Conservation (phyloP, 2,329 filamentous ascomycete species). For the Fusarium penzigii region DNA sequence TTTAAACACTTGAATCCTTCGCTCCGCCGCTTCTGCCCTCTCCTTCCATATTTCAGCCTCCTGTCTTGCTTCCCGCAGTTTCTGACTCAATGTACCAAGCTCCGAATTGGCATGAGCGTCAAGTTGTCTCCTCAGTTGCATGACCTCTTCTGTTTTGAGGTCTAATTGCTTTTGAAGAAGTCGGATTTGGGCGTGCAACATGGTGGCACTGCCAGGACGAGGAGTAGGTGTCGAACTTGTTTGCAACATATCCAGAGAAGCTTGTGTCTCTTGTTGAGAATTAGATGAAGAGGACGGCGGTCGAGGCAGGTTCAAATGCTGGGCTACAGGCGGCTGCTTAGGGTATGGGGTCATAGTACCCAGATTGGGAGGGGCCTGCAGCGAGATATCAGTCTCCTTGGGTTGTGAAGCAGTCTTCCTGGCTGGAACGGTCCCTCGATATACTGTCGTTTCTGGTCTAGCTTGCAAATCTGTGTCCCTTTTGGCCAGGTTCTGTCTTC, state of each 20-base stretch:
- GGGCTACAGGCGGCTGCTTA: conserved; percentile 41
- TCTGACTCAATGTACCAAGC: conserved; percentile 48
- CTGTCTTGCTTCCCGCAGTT: conserved; percentile 42
- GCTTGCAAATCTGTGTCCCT: background rate
- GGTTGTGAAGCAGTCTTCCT: conserved; percentile 11
- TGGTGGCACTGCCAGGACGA: conserved; percentile 31
- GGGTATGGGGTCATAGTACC: conserved; percentile 41
- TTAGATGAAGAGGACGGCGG: conserved; percentile 35
- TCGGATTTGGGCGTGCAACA: conserved; percentile 51
- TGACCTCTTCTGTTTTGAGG: conserved; percentile 46
- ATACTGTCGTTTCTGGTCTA: conserved; percentile 1
- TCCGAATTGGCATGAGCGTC: conserved; percentile 46
- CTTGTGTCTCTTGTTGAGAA: conserved; percentile 1
- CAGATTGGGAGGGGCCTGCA: conserved; percentile 31
- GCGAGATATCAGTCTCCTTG: conserved; percentile 3
- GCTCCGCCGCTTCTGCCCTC: conserved; percentile 58
- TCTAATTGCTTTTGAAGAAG: conserved; percentile 50
- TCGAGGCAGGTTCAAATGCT: conserved; percentile 38
- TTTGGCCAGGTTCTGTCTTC: background rate
- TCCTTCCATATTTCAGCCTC: conserved; percentile 50
- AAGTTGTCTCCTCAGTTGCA: conserved; percentile 47
- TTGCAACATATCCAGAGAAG: background rate
- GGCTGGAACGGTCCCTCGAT: conserved; percentile 4
- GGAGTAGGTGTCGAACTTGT: conserved; percentile 15
- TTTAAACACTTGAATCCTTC: conserved; percentile 50